A percentile compares a stretch with the other conserved stretches of the same genome.
These are phyloP conservation scores for Solanum pinnatisectum DNA, from an alignment of 257 asterid species.

Conservation along the genomic window DNA sequence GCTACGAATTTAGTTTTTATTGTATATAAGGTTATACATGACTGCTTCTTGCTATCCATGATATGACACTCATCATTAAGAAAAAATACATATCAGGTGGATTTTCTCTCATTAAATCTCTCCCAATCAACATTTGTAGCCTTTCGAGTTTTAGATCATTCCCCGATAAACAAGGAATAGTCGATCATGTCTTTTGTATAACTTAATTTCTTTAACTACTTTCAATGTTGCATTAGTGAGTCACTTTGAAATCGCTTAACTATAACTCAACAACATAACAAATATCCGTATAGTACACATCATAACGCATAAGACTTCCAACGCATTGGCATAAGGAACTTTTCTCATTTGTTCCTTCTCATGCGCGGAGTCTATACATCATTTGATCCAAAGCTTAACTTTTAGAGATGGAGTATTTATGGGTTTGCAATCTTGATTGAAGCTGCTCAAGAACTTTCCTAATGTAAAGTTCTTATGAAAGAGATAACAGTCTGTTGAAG, in stretches of 20 bases:
- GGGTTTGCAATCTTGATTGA: neutral
- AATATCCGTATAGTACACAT: neutral
- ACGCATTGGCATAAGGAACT: neutral
- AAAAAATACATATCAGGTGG: neutral
- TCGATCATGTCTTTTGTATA: neutral
- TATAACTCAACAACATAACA: no score
- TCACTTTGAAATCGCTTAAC: neutral
- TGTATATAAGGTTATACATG: neutral
- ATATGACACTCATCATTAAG: neutral
- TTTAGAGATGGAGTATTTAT: neutral
- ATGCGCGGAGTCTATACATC: neutral
- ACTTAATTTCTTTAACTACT: neutral
- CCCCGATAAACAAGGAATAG: neutral
- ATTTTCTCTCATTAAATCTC: neutral
- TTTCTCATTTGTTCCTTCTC: neutral
- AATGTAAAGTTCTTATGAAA: neutral
- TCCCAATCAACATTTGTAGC: neutral
- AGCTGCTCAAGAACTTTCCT: neutral
- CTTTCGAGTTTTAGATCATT: neutral
- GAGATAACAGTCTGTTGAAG: neutral
- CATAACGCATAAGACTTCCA: neutral
- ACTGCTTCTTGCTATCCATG: neutral
- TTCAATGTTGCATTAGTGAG: neutral
- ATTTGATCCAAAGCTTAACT: no score
- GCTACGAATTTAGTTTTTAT: no score